Conservation (phyloP, 202 grass and related monocot species). For the Saccharum hybrid region DNA sequence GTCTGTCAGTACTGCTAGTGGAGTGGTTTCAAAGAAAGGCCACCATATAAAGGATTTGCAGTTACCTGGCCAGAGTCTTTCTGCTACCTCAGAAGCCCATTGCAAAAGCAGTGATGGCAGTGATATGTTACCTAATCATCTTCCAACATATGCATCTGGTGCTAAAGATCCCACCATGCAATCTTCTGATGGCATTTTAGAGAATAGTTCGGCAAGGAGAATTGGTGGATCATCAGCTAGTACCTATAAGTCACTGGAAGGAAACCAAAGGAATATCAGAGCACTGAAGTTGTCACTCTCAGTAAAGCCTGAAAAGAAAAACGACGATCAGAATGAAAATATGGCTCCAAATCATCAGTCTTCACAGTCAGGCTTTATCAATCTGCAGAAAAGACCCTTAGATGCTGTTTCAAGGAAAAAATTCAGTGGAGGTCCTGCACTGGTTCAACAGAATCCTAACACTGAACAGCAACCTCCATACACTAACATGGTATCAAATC, state of each 20-base stretch:
- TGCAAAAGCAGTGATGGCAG: conserved; percentile 39
- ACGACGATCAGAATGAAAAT: conserved; percentile 58
- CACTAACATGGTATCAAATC: conserved; percentile 26
- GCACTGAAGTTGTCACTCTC: conserved; percentile 50
- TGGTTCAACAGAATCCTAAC: conserved; percentile 29
- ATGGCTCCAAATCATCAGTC: conserved; percentile 42
- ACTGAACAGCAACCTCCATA: conserved; percentile 7
- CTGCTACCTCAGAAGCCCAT: conserved; percentile 39
- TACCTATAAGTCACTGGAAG: conserved; percentile 45
- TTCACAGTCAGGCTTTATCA: conserved; percentile 23
- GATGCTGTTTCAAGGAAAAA: conserved; percentile 37
- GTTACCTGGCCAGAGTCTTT: conserved; percentile 46
- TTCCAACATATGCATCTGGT: conserved; percentile 32
- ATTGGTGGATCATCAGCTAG: conserved; percentile 25
- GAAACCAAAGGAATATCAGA: conserved; percentile 49
- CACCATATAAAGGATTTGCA: conserved; percentile 57
- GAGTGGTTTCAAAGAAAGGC: conserved; percentile 51
- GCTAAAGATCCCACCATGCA: conserved; percentile 17
- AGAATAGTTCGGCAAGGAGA: conserved; percentile 32
- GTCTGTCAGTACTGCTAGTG: conserved; percentile 53
- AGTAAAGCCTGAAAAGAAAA: conserved; percentile 48
- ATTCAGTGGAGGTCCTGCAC: conserved; percentile 34
- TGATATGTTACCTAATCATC: conserved; percentile 40
- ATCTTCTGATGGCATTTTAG: conserved; percentile 43
- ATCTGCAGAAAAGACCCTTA: conserved; percentile 39